These are phyloP conservation scores for Hanseniaspora clermontiae DNA, from an alignment of 805 yeast species.

Conservation along the genomic window DNA sequence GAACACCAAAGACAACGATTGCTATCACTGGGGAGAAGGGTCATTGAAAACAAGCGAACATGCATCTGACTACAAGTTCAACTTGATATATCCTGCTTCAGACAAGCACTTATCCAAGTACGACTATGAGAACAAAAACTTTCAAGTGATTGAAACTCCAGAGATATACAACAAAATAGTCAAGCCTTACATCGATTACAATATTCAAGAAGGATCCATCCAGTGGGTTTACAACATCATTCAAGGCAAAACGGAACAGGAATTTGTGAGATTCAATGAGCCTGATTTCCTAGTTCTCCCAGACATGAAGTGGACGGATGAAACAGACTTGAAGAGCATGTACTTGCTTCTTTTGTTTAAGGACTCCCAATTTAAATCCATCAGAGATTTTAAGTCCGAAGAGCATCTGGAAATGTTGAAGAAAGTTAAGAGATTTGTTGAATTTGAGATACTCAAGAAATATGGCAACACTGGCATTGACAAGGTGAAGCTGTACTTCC, in stretches of 20 bases:
- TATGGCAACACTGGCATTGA: constrained; percentile 39
- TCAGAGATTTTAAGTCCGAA: constrained; percentile 53
- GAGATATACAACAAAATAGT: constrained; percentile 50
- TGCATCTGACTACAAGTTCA: constrained; percentile 43
- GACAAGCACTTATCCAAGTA: constrained; percentile 70
- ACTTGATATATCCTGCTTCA: constrained; percentile 80
- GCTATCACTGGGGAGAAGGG: constrained; percentile 70
- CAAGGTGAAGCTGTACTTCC: constrained; percentile 65
- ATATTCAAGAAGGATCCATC: constrained; percentile 56
- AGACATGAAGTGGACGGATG: constrained; percentile 93
- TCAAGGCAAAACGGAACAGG: constrained; percentile 71
- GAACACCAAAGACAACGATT: constrained; percentile 43
- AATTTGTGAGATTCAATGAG: constrained; percentile 59
- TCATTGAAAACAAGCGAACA: constrained; percentile 23
- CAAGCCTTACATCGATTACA: constrained; percentile 61
- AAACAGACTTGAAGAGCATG: constrained; percentile 52
- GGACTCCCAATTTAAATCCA: constrained; percentile 27
- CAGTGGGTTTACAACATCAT: constrained; percentile 86
- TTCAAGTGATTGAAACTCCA: constrained; percentile 69
- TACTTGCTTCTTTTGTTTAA: constrained; percentile 56
- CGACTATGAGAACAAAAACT: constrained; percentile 39
- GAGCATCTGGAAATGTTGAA: constrained; percentile 49
- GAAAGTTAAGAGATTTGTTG: constrained; percentile 35
- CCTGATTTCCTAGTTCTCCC: constrained; percentile 60
- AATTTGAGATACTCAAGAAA: constrained; percentile 34